A percentile compares a stretch with the other conserved stretches of the same genome.
Conservation (phyloP, 768 basidiomycete genomes). For the Boletales sp. region DNA sequence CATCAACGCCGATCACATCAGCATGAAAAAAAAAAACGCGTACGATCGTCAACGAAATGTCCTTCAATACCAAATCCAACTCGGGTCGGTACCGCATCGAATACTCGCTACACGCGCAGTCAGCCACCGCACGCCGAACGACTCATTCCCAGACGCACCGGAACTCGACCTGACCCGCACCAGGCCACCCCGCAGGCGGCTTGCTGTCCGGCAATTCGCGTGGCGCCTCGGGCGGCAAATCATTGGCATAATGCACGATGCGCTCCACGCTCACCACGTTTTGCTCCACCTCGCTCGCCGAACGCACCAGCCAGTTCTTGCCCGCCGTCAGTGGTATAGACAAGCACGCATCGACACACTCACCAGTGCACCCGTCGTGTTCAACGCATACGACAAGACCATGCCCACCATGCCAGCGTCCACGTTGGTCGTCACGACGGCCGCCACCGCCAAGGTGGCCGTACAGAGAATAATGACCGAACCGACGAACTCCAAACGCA, state of each 20-base stretch:
- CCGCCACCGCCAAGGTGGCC: conserved; percentile 60
- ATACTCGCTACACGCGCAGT: conserved; percentile 47
- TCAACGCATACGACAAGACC: conserved; percentile 80
- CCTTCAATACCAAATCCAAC: conserved; percentile 75
- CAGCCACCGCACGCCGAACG: not conserved
- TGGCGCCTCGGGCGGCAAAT: conserved; percentile 71
- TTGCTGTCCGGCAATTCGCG: conserved; percentile 59
- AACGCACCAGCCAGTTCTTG: conserved; percentile 80
- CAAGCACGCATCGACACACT: conserved; percentile 16
- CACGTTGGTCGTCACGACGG: conserved; percentile 71
- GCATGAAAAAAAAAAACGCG: conserved; percentile 6
- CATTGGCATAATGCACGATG: conserved; percentile 70
- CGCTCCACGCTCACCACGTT: conserved; percentile 89
- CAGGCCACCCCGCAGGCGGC: conserved; percentile 65
- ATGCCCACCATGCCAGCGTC: conserved; percentile 88
- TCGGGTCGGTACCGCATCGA: conserved; percentile 78
- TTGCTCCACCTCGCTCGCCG: conserved; percentile 85
- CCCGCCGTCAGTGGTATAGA: no score
- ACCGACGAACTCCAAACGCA: conserved; percentile 83
- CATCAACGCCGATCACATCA: conserved; percentile 5
- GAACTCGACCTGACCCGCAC: conserved; percentile 70
- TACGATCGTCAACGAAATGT: conserved; percentile 69
- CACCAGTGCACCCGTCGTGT: conserved; percentile 78
- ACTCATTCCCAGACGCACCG: conserved; percentile 36
- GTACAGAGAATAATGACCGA: conserved; percentile 74